Evolutionary conservation across 2,329 filamentous ascomycete species (phyloP), one percentile per base, ranked within the genome.

Genomic region (Verticillium klebahnii): DNA sequence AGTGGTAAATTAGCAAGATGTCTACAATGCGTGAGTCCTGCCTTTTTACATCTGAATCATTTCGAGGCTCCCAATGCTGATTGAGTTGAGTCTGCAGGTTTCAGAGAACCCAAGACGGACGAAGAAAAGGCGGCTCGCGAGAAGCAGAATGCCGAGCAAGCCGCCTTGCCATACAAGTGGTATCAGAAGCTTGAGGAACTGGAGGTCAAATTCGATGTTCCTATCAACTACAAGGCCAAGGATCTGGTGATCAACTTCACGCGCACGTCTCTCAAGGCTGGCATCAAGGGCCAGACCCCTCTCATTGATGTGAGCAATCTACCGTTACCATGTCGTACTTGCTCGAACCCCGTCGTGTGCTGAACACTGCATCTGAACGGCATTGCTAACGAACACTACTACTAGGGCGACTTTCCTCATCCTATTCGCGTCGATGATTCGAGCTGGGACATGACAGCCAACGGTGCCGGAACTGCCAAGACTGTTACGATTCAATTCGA

Each of bases 141-240:
- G 65, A 88, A 89, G 74, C 93, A 99, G 79, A 82, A 85, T 61
- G 90, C 89, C 69, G 95, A 99, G 79, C 95, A 99, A 81, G 90
- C 88, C 52, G 86, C 89, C 29, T 88, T 99, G 52, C 95, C 95
- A 1, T 99, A 99, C 87, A 95, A 96, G 80, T 99, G 95, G 95
- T 90, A 85, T 12, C 95, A 99, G 79, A 7, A 59, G 14, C 97
- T 99, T 74, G 84, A 83, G 68, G 95, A 98, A 72, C 80, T 97
- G 64, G 92, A 97, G 72, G 79, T 98, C 70, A 89, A 84, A 58
- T 84, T 96, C 63, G 80, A 85, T 32, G 87, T 99, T 1, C 90
- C 94, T 0, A 89, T 84, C 29, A 96, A 93, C 75, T 80, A 94
- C 68, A 96, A 96, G 78, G 92, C 88, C 45, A 86, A 85, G 68